Evolutionary conservation across 225 moss, liverwort and hornwort genomes (phyloP), one percentile per base, ranked within the genome.

Genomic region (Pseudisothecium myosuroides): DNA sequence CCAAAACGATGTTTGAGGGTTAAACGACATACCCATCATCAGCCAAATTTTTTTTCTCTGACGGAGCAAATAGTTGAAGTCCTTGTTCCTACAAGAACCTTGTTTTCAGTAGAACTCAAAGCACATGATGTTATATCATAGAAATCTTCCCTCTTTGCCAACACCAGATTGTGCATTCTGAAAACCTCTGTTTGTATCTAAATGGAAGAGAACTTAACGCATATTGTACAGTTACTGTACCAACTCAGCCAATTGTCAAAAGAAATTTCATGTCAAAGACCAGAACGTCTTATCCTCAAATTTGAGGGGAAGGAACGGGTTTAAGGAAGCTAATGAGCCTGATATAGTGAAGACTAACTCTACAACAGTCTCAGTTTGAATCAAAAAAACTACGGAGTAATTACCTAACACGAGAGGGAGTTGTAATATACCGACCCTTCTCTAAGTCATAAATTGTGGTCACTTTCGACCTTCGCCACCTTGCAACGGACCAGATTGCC

Each of bases 391-490:
- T 52, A n/a, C n/a, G n/a, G n/a, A n/a, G n/a, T 45, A 62, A 76
- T 77, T 81, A 94, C 90, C 93, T 93, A 67, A 93, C 72, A 67
- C 95, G 95, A 85, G 95, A 90, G 87, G 95, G 93, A 79, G 95
- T 94, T 49, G 92, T 95, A 81, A 95, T 95, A 27, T 95, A 95
- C 32, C 95, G 94, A 74, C 95, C 95, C 82, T 95, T 95, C 79
- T 95, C 95, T 91, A 95, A 93, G 89, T 95, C 95, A 84, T 95
- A 95, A 86, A 95, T 95, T 43, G 95, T 95, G 88, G 94, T 95
- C 45, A 95, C 87, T 88, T 92, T 92, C 29, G 95, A 92, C 91
- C 94, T 95, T 87, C 95, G 93, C 94, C 94, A 95, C 90, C 91
- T 89, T 45, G 92, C 93, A 55, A 95, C 45, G 74, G 82, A 91